These are phyloP conservation scores for Hemileccinum rubropunctum DNA, from an alignment of 768 basidiomycete species.

Conservation along the genomic window DNA sequence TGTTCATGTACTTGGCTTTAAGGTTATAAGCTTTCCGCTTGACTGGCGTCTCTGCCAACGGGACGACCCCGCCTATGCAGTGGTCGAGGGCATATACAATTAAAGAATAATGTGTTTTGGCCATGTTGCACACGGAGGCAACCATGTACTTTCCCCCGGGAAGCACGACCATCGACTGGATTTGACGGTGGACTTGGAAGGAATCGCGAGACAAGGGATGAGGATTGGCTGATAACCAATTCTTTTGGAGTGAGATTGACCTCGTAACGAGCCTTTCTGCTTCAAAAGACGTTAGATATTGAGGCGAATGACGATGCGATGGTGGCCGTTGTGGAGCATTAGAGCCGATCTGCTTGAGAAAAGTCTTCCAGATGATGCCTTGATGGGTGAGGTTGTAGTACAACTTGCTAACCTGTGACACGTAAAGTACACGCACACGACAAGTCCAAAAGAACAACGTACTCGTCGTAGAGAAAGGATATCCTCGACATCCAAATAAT, in stretches of 20 bases:
- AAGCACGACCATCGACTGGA: constrained; percentile 55
- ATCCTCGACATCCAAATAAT: constrained; percentile 37
- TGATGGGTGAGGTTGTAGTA: constrained; percentile 66
- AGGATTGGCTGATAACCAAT: constrained; percentile 49
- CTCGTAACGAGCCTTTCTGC: constrained; percentile 59
- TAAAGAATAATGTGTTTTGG: constrained; percentile 46
- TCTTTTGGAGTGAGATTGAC: constrained; percentile 57
- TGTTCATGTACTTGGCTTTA: constrained; percentile 58
- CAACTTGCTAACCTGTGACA: constrained; percentile 49
- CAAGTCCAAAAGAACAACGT: constrained; percentile 7
- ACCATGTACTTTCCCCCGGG: constrained; percentile 70
- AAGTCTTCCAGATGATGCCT: constrained; percentile 66
- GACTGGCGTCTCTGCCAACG: constrained; percentile 50
- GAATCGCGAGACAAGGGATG: constrained; percentile 23
- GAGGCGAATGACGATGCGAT: constrained; percentile 43
- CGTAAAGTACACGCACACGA: not conserved
- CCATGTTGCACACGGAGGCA: constrained; percentile 51
- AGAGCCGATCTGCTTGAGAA: constrained; percentile 51
- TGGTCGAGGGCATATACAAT: constrained; percentile 58
- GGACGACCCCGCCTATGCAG: constrained; percentile 36
- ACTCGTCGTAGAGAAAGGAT: constrained; percentile 38
- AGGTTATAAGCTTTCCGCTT: constrained; percentile 53
- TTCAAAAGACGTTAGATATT: constrained; percentile 35
- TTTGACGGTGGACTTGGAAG: constrained; percentile 32
- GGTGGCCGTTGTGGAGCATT: constrained; percentile 63